phyloP scores from a whole-genome alignment of 345 rosid genomes.

The Citrus mangshanensis region DNA sequence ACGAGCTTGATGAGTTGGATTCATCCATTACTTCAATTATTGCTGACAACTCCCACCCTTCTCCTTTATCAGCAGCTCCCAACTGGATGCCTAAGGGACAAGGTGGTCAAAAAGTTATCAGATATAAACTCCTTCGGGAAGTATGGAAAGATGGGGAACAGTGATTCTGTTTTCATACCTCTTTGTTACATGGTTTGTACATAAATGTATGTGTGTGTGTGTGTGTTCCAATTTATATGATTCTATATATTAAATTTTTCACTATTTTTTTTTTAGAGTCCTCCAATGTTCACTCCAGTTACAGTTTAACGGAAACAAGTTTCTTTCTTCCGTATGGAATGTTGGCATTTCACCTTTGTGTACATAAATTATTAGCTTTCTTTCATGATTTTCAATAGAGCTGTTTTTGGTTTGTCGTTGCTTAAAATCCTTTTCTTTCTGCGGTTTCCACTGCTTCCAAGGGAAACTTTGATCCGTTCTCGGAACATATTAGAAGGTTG shows the following conservation, averaged over 20 bases:
- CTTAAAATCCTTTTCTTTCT: not conserved
- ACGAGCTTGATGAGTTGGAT: conserved; percentile 84
- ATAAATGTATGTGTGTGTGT: not conserved
- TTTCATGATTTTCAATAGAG: not conserved
- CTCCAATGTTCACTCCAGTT: not conserved
- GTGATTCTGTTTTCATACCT: not conserved
- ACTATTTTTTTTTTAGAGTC: not conserved
- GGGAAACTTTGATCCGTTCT: not conserved
- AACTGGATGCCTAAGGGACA: conserved; percentile 46
- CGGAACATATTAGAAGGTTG: not conserved
- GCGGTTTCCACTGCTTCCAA: not conserved
- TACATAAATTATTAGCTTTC: not conserved
- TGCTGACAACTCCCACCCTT: conserved; percentile 34
- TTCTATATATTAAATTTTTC: too few relatives aligned
- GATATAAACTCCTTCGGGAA: conserved; percentile 73
- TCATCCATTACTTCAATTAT: conserved; percentile 57
- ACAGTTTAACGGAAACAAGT: not conserved
- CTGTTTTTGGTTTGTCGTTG: not conserved
- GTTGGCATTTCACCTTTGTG: not conserved
- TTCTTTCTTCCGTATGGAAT: not conserved
- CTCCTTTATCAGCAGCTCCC: conserved; percentile 34
- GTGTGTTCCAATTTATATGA: too few relatives aligned
- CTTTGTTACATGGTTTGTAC: not conserved
- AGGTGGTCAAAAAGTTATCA: conserved; percentile 48
- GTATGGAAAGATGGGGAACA: conserved; percentile 62